Evolutionary conservation across 495 filamentous ascomycete species (phyloP), one percentile per base, ranked within the genome.

Genomic region (Hypomontagnella monticulosa): DNA sequence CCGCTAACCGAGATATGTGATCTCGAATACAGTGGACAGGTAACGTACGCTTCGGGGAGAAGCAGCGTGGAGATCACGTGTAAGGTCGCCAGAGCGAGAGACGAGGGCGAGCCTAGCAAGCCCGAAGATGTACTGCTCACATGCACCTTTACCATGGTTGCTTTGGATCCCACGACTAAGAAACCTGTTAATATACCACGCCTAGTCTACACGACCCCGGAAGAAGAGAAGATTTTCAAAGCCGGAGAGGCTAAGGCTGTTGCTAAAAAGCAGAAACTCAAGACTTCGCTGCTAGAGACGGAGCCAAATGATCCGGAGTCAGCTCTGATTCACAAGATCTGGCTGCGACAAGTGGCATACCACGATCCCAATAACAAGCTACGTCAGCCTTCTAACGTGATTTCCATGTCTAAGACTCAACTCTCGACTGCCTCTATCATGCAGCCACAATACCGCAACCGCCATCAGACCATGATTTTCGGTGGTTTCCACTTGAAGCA

Each of bases 401-500:
- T 87, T 54, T 85, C 81, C 73, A 94, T 94, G 91, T 78, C 82
- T 30, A 77, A 79, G 30, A 92, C 91, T 0, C 79, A 79, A 18
- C 80, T 94, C 23, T 83, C 85, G 55, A 89, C 88, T 0, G 88
- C 91, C 4, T 84, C 84, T 67, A 92, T 96, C 57, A 96, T 96
- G 92, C 91, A 93, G 67, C 92, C 92, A 3, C 91, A 94, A 74
- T 87, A 92, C 71, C 87, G 91, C 33, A 94, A 94, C 75, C 81
- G 91, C 2, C 91, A 94, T 78, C 89, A 91, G 67, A 93, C 93
- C 79, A 93, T 93, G 91, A 93, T 96, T 49, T 96, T 94, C 70
- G 92, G 92, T 18, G 92, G 92, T 15, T 93, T 91, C 74, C 85
- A 94, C 0, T 81, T 96, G 0, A 92, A 92, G 72, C 85, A 89